These are phyloP conservation scores for Eucommia ulmoides DNA, from an alignment of 257 asterid species.

Conservation along the genomic window DNA sequence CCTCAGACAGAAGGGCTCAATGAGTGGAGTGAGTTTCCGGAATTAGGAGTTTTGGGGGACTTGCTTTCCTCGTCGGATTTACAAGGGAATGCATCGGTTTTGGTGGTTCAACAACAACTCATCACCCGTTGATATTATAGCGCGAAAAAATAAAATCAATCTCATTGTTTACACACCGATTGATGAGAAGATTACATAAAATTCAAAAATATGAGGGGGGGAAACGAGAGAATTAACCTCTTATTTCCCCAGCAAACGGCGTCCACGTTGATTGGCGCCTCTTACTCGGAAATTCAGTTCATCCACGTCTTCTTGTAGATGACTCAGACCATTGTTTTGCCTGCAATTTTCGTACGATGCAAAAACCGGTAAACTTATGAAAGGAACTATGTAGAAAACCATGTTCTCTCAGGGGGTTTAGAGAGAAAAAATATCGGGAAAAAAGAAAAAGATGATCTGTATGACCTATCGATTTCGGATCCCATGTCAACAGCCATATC, in stretches of 20 bases:
- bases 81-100: background rate
- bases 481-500: slow-evolving; percentile 45
- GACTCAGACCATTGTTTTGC: slow-evolving; percentile 20
- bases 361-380: background rate
- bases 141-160: no score
- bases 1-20: background rate
- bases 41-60: background rate
- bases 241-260: slow-evolving; percentile 33
- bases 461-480: slow-evolving; percentile 31
- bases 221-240: no score
- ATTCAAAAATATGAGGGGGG: no score
- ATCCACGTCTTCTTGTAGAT: slow-evolving; percentile 22
- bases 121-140: no score
- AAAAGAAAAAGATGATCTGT: no score
- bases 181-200: no score
- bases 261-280: slow-evolving; percentile 25
- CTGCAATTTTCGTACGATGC: slow-evolving; percentile 12
- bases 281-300: slow-evolving; percentile 22
- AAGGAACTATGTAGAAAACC: background rate
- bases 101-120: background rate
- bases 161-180: no score
- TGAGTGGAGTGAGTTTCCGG: background rate
- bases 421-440: no score
- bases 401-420: no score
- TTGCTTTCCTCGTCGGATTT: background rate